Evolutionary conservation across 106 monocot species (phyloP), one percentile per base, ranked within the genome.

Genomic region (Acanthochlamys bracteata): DNA sequence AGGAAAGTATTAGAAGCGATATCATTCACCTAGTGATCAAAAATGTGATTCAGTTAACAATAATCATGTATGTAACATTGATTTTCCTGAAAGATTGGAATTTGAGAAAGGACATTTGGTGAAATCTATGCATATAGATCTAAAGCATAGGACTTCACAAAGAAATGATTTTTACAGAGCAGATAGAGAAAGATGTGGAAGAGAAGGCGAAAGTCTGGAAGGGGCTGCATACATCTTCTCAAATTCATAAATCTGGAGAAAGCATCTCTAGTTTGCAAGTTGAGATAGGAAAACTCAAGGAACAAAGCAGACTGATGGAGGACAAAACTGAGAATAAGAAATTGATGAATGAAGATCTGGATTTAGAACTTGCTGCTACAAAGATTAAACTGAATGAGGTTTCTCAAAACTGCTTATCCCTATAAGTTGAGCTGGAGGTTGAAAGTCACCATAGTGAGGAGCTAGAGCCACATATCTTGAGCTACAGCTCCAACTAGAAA

Each of bases 401-500:
- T 0, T 43, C 20, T 14, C 63, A 73, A 23, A 84, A 70, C 42
- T 64, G 66, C 25, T 74, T 70, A 21, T 69, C 66, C 15, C 71
- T 84, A 62, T 69, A 75, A 68, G 72, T 73, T 54, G 73, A 75
- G 23, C 42, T 73, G 60, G 65, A 75, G 49, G 53, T 60, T 0
- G 68, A 79, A 66, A 70, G 39, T 63, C 53, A 68, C 40, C 67
- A 59, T 51, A 71, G 67, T 51, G 68, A 78, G 45, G 78, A 83
- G 75, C 24, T 72, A 52, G 75, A 76, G 27, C 68, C 25, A 64
- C 68, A 66, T 78, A 63, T 70, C 63, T 60, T 42, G 73, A 89
- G 57, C 55, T 69, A n/a, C 83, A 75, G 42, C 59, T 61, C 69
- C 76, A 75, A 55, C 53, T 76, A 61, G 75, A 84, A 72, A 60